Percentiles rank a stretch among this genome's conserved stretches.
Conservation (phyloP, 164 flowering plant species). For the Magnolia kwangsiensis region DNA sequence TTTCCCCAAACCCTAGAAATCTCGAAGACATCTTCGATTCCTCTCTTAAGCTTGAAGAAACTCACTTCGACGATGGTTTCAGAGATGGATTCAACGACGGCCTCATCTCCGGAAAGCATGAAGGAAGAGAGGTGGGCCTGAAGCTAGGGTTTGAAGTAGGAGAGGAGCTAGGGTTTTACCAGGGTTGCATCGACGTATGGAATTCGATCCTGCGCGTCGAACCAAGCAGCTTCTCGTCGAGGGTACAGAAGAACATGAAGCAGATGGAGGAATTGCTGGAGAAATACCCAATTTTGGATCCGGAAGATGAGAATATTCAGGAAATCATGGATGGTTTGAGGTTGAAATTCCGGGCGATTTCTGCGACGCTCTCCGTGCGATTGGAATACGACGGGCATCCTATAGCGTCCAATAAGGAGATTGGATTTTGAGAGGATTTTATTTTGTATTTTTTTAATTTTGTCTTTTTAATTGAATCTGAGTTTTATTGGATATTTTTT, state of each 20-base stretch:
- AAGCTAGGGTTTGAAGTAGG: constrained; percentile 65
- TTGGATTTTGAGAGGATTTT: constrained; percentile 40
- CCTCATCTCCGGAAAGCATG: constrained; percentile 48
- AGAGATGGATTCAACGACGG: constrained; percentile 61
- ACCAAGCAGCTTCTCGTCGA: constrained; percentile 36
- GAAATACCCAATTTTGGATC: constrained; percentile 58
- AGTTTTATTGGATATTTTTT: too few relatives aligned
- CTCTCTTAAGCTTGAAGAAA: constrained; percentile 51
- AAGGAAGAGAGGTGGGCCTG: constrained; percentile 60
- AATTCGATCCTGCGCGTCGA: constrained; percentile 42
- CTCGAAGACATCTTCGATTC: constrained; percentile 61
- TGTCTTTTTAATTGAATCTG: too few relatives aligned
- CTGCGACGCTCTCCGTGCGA: constrained; percentile 51
- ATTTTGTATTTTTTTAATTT: neutral
- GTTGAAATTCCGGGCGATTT: constrained; percentile 58
- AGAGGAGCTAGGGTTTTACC: constrained; percentile 77
- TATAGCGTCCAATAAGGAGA: constrained; percentile 25
- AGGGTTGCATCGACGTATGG: constrained; percentile 67
- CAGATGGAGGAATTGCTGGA: constrained; percentile 53
- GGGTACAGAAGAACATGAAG: constrained; percentile 46
- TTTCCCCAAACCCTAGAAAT: constrained; percentile 7
- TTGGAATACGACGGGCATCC: constrained; percentile 62
- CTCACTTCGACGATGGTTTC: constrained; percentile 57
- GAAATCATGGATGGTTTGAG: constrained; percentile 60
- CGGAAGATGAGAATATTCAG: constrained; percentile 55